Percentiles rank a stretch among this genome's conserved stretches.
Evolutionary conservation across 345 rosid species (phyloP).

Genomic region (Reutealis trisperma): DNA sequence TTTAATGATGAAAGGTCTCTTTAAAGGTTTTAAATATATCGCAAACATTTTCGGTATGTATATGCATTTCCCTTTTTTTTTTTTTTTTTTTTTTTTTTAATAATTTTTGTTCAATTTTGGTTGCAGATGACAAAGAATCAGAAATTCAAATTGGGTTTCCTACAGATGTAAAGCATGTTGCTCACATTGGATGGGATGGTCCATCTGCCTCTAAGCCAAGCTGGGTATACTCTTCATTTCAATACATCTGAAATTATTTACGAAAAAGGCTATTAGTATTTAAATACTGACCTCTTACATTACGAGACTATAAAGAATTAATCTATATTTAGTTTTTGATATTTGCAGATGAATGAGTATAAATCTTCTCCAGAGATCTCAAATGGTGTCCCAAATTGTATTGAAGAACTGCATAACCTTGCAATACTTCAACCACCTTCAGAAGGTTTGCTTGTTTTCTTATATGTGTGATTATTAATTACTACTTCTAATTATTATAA

Average conservation of each 20-base stretch:
- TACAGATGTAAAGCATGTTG: constrained; percentile 80
- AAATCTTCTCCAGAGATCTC: constrained; percentile 20
- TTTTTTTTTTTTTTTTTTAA: too few species aligned
- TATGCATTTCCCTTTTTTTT: neutral
- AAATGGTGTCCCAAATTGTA: constrained; percentile 15
- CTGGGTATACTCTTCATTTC: constrained; percentile 45
- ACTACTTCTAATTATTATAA: too few species aligned
- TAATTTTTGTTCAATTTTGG: constrained; percentile 3
- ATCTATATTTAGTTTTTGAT: neutral
- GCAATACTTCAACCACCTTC: neutral
- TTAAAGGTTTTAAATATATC: constrained; percentile 57
- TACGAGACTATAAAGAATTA: neutral
- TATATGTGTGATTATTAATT: neutral
- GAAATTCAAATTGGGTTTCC: constrained; percentile 70
- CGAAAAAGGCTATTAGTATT: too few species aligned
- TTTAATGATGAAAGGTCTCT: constrained; percentile 51
- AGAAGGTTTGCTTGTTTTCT: constrained; percentile 30
- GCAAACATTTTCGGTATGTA: constrained; percentile 57
- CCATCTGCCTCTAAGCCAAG: constrained; percentile 50
- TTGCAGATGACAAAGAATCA: constrained; percentile 50
- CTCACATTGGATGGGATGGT: constrained; percentile 76
- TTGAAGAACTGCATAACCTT: constrained; percentile 9
- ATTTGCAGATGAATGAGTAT: constrained; percentile 46
- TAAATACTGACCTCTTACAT: neutral
- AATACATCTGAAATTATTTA: too few species aligned